A percentile compares a stretch with the other conserved stretches of the same genome.
phyloP scores from a whole-genome alignment of 1,284 basidiomycete species.

The Boletus semigastroideus region DNA sequence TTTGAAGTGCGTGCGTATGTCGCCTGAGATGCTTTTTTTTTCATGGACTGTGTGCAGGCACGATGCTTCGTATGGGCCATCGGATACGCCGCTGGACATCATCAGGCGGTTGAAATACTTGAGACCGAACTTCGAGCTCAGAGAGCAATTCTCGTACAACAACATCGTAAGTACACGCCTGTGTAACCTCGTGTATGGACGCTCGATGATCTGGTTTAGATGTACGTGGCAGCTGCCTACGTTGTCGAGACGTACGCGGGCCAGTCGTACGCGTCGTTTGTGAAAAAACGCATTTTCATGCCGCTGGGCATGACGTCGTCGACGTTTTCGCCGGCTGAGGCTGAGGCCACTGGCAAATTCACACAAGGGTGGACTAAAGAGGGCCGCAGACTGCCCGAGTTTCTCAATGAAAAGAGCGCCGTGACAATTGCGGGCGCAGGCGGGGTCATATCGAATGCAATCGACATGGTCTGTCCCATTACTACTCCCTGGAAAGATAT shows the following conservation, averaged over 20 bases:
- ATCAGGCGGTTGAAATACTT: conserved; percentile 35
- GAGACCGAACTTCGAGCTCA: conserved; percentile 38
- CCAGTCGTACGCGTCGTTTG: conserved; percentile 34
- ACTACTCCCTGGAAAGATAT: too few relatives aligned
- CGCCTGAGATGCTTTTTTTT: too few relatives aligned
- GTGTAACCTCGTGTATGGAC: too few relatives aligned
- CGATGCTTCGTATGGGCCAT: conserved; percentile 34
- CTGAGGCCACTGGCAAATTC: conserved; percentile 32
- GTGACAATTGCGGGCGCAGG: conserved; percentile 35
- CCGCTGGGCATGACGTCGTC: conserved; percentile 35
- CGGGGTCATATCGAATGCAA: conserved; percentile 35
- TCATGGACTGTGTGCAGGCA: conserved; percentile 23
- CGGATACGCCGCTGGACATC: conserved; percentile 29
- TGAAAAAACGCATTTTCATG: conserved; percentile 32
- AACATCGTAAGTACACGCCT: conserved; percentile 32
- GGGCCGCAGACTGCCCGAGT: conserved; percentile 30
- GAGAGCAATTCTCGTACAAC: conserved; percentile 42
- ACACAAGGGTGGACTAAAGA: conserved; percentile 35
- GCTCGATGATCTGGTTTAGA: conserved; percentile 21
- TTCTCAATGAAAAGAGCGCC: conserved; percentile 23
- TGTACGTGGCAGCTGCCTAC: conserved; percentile 36
- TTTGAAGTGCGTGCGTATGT: background rate
- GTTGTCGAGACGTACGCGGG: conserved; percentile 37
- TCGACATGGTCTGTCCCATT: conserved; percentile 34
- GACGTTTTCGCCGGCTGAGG: conserved; percentile 37